Evolutionary conservation across 2,329 filamentous ascomycete genomes (phyloP), one percentile per base, ranked within the genome.

Genomic region (Hypoxylon sp.): DNA sequence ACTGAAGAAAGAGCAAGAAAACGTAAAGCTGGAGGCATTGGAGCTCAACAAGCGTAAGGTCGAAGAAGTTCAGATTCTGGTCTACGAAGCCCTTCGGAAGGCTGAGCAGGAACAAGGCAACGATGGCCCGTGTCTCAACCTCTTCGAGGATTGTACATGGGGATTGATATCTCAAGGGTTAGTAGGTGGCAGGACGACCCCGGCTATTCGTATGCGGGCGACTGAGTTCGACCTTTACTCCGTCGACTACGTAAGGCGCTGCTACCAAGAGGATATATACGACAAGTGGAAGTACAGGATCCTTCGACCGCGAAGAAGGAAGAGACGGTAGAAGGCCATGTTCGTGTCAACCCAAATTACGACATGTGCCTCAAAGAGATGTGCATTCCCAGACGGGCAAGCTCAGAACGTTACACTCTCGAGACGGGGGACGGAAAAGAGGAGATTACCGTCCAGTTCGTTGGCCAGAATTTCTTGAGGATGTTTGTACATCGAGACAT

Each of bases 391-490:
- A 33, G 50, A 5, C 49, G 20, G 8, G 22, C 33, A 11, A 60
- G 49, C 33, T 7, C 14, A n/a, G n/a, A 55, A 22, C 35, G 3
- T 8, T 55, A 60, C n/a, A 27, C n/a, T 13, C 33, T 55, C 3
- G 13, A 54, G 11, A 2, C 33, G 0, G 0, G 5, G 14, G 27
- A 49, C 20, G 20, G 22, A 13, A 30, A 56, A 6, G n/a, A 55
- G 10, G 7, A 51, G n/a, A 35, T 55, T n/a, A n/a, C 6, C 3
- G 7, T 60, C 37, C 62, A 65, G 30, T 60, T 60, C 13, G n/a
- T 65, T 33, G 40, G 62, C 4, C 49, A 55, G 31, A 25, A 60
- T 27, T 56, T 51, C 13, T 13, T 56, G 31, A 55, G 42, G 55
- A 60, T 65, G 55, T 33, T 54, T 7, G 56, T 60, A 22, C 37